Conservation (phyloP, 768 basidiomycete species). For the Rhodotorula graminis region DNA sequence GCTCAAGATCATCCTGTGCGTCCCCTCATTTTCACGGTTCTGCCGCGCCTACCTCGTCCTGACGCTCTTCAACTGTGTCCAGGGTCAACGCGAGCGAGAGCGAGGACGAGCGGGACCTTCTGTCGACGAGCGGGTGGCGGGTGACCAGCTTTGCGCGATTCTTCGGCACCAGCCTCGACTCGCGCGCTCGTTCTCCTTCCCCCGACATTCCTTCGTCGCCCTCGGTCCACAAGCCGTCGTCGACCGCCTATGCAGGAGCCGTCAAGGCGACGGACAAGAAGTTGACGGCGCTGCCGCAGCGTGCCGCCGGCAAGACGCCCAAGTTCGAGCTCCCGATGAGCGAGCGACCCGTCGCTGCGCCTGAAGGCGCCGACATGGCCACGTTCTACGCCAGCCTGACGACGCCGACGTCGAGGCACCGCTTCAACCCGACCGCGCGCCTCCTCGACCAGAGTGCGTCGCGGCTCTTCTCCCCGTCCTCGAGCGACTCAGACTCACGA, state of each 20-base stretch:
- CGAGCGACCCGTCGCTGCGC: neutral
- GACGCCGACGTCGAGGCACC: neutral
- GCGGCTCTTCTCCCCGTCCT: no score
- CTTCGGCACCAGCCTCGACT: neutral
- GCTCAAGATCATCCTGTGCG: neutral
- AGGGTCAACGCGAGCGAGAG: neutral
- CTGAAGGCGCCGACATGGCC: neutral
- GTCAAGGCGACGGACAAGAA: neutral
- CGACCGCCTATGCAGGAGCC: no score
- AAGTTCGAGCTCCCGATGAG: neutral
- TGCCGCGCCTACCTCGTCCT: no score
- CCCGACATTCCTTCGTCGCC: neutral
- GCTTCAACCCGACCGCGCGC: neutral
- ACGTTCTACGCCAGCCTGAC: neutral
- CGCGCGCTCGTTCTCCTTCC: neutral
- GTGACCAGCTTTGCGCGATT: constrained; percentile 1
- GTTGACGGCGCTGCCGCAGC: neutral
- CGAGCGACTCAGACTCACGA: neutral
- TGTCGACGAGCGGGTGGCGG: neutral
- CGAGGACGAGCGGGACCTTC: neutral
- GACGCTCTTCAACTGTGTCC: no score
- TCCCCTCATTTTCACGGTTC: no score
- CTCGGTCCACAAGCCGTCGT: no score
- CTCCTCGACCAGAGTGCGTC: neutral
- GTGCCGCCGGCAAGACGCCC: neutral